Base-by-base conservation (phyloP, 2,329 filamentous ascomycete species). In the Xylaria sp. region DNA sequence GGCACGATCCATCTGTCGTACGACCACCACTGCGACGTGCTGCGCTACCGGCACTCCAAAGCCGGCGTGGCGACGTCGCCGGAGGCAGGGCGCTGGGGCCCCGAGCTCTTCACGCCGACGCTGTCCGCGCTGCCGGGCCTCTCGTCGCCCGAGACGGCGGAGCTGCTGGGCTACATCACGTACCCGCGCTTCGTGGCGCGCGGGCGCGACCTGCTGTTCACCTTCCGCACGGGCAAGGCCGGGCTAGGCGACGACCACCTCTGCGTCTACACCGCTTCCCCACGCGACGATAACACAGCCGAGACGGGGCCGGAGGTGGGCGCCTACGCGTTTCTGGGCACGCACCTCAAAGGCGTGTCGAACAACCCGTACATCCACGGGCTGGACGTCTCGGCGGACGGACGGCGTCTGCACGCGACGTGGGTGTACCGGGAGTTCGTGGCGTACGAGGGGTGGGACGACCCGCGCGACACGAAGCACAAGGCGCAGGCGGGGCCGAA, bases 321-420 rank as follows among this genome's bases (percentile, higher is more conserved):
- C 1, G 64, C 64, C n/a, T 83, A 78, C 73, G 70, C 66, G 10
- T 73, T 70, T n/a, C 77, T 74, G 0, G 77, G 75, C 65, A 73
- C 71, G 59, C 70, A 72, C 51, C 79, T 79, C 76, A 86, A 94
- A 73, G 81, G 81, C 29, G 68, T 78, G 23, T 70, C 74, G 41
- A 82, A 80, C 70, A 84, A 82, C 69, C 80, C 81, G 1, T 84
- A 84, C 69, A 77, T 83, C 67, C 81, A 84, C 70, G 81, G 81
- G 9, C 72, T 83, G 46, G 78, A 77, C 62, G 73, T 72, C 31
- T 69, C 57, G 5, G 31, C 54, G 11, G 49, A 73, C 27, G 64
- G 65, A 31, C 67, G 64, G 1, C 72, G 71, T 11, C 73, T 83
- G 1, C 77, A 79, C 67, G 75, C 77, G 19, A 81, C 79, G 1